Evolutionary conservation across 441 rosid genomes (phyloP).

Genomic region (Dalechampia spathulata): DNA sequence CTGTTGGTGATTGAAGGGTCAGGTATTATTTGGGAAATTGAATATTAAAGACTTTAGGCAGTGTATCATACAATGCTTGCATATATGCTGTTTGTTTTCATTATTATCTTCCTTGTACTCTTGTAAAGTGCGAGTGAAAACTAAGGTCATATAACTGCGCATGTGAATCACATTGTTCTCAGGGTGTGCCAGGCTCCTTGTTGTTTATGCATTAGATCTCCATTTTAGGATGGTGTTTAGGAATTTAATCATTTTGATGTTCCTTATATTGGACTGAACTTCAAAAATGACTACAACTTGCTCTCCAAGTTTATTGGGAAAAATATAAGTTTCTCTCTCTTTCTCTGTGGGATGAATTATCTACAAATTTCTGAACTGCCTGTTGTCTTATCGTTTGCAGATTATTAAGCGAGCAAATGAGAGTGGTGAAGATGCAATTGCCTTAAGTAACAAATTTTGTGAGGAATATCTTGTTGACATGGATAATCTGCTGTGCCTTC

Average conservation of each 20-base stretch:
- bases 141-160: too few species aligned
- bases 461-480: constrained; percentile 71
- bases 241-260: not conserved
- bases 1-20: too few species aligned
- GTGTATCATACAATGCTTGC: too few species aligned
- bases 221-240: not conserved
- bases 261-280: not conserved
- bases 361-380: too few species aligned
- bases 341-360: not conserved
- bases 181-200: too few species aligned
- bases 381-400: constrained; percentile 26
- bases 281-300: not conserved
- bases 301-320: not conserved
- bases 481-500: constrained; percentile 69
- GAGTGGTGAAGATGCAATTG: constrained; percentile 46
- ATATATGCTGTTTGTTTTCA: too few species aligned
- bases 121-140: too few species aligned
- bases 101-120: too few species aligned
- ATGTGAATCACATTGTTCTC: too few species aligned
- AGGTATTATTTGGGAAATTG: too few species aligned
- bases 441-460: constrained; percentile 57
- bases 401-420: constrained; percentile 74
- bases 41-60: too few species aligned
- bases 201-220: too few species aligned
- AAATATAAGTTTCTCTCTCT: not conserved